Percentiles rank a stretch among this genome's conserved stretches.
These are phyloP conservation scores for Penicillium psychrosexuale DNA, from an alignment of 2,329 filamentous ascomycete genomes.

Conservation along the genomic window DNA sequence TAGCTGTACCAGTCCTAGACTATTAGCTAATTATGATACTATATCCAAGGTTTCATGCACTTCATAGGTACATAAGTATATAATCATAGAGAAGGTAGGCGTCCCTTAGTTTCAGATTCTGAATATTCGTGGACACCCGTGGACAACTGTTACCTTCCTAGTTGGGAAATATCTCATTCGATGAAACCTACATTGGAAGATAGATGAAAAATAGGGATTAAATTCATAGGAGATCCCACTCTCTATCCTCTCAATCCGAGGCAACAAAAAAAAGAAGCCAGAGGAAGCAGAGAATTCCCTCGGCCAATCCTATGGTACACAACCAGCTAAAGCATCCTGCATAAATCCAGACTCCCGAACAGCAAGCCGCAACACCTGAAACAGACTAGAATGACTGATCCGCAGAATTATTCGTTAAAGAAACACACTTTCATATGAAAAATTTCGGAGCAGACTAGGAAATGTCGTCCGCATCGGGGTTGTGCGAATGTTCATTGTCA, in stretches of 20 bases:
- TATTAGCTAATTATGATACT: neutral
- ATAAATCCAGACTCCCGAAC: conserved; percentile 4
- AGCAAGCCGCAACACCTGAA: conserved; percentile 7
- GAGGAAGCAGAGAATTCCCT: neutral
- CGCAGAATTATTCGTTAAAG: conserved; percentile 10
- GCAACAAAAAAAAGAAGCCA: neutral
- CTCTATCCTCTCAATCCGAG: conserved; percentile 2
- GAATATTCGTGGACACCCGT: neutral
- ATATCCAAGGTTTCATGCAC: neutral
- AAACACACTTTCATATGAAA: conserved; percentile 13
- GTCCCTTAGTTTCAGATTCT: neutral
- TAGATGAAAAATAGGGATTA: conserved; percentile 1
- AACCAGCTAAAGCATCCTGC: conserved; percentile 6
- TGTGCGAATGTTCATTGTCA: conserved; percentile 45
- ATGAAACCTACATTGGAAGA: neutral
- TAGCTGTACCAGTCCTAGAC: neutral
- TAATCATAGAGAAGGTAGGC: neutral
- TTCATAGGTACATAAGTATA: neutral
- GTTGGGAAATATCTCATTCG: neutral
- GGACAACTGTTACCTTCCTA: neutral
- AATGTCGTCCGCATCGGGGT: conserved; percentile 43
- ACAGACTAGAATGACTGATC: neutral
- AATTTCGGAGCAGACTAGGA: conserved; percentile 22
- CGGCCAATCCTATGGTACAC: conserved; percentile 7
- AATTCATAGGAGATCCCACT: neutral